Evolutionary conservation across 176 grass and related monocot species (phyloP).

Genomic region (Eragrostis curvula): DNA sequence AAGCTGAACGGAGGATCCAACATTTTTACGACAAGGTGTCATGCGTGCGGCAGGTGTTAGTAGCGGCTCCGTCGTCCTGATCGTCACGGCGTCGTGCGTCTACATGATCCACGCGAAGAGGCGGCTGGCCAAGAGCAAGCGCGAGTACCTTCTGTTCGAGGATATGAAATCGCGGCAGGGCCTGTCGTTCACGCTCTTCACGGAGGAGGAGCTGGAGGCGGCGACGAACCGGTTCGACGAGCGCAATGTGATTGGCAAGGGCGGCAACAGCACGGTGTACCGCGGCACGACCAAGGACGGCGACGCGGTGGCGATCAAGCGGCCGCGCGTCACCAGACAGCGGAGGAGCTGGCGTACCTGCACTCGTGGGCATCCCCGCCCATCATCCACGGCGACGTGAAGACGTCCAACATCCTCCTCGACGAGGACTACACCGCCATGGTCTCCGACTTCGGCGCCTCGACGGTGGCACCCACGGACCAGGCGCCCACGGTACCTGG

Average conservation of each 20-base stretch:
- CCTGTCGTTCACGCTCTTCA: slow-evolving; percentile 64
- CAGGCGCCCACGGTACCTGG: slow-evolving; percentile 62
- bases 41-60: slow-evolving; percentile 43
- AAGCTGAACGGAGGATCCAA: not conserved
- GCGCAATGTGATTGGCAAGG: slow-evolving; percentile 59
- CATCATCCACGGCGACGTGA: slow-evolving; percentile 67
- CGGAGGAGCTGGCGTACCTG: slow-evolving; percentile 68
- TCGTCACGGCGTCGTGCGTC: slow-evolving; percentile 3
- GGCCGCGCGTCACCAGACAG: slow-evolving; percentile 34
- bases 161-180: slow-evolving; percentile 71
- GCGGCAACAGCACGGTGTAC: slow-evolving; percentile 81
- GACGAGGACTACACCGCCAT: slow-evolving; percentile 50
- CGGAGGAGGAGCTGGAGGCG: slow-evolving; percentile 62
- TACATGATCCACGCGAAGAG: slow-evolving; percentile 57
- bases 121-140: slow-evolving; percentile 48
- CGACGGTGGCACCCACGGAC: slow-evolving; percentile 45
- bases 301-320: slow-evolving; percentile 56
- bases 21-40: not conserved
- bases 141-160: slow-evolving; percentile 57
- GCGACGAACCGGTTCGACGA: slow-evolving; percentile 64
- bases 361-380: slow-evolving; percentile 62
- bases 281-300: slow-evolving; percentile 53
- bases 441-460: slow-evolving; percentile 69
- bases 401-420: slow-evolving; percentile 64
- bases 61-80: slow-evolving; percentile 30